phyloP scores from a whole-genome alignment of 192 early-diverging fungal genomes.

The Linnemannia elongata region DNA sequence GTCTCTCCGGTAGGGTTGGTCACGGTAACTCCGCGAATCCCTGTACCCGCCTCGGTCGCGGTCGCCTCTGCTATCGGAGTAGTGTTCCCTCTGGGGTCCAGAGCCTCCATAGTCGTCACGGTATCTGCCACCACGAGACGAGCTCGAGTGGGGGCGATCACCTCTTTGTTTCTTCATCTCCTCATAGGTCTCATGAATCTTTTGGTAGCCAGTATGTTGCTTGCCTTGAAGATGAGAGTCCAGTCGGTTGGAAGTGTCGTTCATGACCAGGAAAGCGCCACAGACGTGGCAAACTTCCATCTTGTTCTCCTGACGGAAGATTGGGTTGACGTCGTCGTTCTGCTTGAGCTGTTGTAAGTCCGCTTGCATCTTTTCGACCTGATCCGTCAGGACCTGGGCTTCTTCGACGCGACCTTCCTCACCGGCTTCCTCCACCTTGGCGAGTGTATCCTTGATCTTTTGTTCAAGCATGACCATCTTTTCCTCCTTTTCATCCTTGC shows the following conservation, averaged over 20 bases:
- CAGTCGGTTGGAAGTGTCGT: conserved; percentile 84
- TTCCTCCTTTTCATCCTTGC: conserved; percentile 86
- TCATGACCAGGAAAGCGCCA: conserved; percentile 85
- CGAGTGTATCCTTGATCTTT: conserved; percentile 77
- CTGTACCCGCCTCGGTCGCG: conserved; percentile 55
- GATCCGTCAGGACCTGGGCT: conserved; percentile 71
- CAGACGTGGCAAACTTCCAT: conserved; percentile 90
- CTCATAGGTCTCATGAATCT: conserved; percentile 81
- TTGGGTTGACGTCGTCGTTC: conserved; percentile 70
- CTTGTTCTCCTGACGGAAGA: conserved; percentile 78
- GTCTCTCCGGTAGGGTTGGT: conserved; percentile 51
- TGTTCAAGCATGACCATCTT: conserved; percentile 84
- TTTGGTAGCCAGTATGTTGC: conserved; percentile 87
- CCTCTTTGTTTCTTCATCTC: conserved; percentile 63
- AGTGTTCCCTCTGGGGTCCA: conserved; percentile 41
- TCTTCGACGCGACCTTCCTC: conserved; percentile 82
- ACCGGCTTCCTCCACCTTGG: conserved; percentile 78
- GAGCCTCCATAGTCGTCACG: conserved; percentile 38
- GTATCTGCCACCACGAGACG: conserved; percentile 53
- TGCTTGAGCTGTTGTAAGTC: conserved; percentile 61
- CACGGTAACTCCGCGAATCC: conserved; percentile 45
- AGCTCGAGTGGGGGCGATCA: conserved; percentile 41
- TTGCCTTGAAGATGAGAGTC: conserved; percentile 88
- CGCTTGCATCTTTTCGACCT: conserved; percentile 77
- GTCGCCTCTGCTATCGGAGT: conserved; percentile 49